Evolutionary conservation across 192 early-diverging fungal species (phyloP).

Genomic region (Phycomyces blakesleeanus): DNA sequence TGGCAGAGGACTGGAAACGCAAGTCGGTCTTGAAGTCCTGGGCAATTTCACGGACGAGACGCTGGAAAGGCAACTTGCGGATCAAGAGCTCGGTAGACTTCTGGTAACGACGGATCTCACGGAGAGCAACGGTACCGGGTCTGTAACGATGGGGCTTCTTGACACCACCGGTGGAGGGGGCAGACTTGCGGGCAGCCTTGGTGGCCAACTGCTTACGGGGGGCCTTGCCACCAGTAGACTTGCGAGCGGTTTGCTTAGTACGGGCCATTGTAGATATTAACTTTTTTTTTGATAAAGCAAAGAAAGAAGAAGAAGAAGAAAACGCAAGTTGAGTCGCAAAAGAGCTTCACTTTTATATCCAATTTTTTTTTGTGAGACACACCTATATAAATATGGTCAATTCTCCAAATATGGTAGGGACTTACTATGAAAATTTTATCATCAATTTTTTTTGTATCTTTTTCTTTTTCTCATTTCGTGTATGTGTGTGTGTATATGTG

Average conservation of each 20-base stretch:
- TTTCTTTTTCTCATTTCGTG: too few species aligned
- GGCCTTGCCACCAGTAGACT: constrained; percentile 99
- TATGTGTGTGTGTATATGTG: too few species aligned
- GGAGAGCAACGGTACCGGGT: constrained; percentile 80
- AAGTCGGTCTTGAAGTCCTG: constrained; percentile 96
- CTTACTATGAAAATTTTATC: neutral
- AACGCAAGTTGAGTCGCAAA: neutral
- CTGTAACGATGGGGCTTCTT: constrained; percentile 66
- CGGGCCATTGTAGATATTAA: constrained; percentile 42
- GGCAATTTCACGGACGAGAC: constrained; percentile 94
- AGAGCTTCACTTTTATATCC: neutral
- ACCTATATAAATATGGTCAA: too few species aligned
- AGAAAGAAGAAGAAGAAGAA: neutral
- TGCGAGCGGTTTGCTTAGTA: constrained; percentile 93
- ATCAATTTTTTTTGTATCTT: neutral
- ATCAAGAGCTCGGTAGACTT: constrained; percentile 90
- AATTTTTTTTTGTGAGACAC: too few species aligned
- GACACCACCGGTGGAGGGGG: constrained; percentile 87
- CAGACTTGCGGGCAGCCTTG: constrained; percentile 93
- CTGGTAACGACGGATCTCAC: constrained; percentile 78
- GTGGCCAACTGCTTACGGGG: constrained; percentile 96
- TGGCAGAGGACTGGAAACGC: constrained; percentile 94
- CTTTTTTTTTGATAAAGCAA: too few species aligned
- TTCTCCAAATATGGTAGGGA: neutral
- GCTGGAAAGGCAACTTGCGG: constrained; percentile 92